Evolutionary conservation across 2,329 filamentous ascomycete genomes (phyloP), one percentile per base, ranked within the genome.

Genomic region (Penicillium sp.): DNA sequence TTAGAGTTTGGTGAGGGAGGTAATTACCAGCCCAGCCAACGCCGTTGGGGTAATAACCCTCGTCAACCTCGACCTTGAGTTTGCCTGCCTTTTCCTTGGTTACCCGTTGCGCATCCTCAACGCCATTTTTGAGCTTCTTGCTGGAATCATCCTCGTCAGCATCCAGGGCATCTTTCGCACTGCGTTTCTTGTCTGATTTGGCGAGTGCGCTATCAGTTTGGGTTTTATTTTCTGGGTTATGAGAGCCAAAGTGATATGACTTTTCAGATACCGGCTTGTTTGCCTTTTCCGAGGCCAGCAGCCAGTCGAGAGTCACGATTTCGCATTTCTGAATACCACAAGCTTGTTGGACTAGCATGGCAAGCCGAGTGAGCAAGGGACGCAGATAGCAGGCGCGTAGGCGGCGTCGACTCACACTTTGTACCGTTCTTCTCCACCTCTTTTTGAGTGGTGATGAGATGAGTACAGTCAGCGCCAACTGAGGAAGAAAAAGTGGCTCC

Each of bases 241-340:
- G 58, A 3, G 66, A 31, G 6, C 59, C 61, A 19, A 82, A 64
- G 2, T 77, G 57, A 62, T 81, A 82, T 0, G 71, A 61, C 15
- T 75, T 73, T 58, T 80, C 79, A 8, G 78, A 67, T 8, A 82
- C 69, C 35, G 76, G 80, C 11, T 76, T 71, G 50, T 78, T 78
- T 17, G 76, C 73, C 15, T 76, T 64, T 44, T 84, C 76, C 23
- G 83, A 87, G n/a, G 88, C 83, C 2, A 84, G 65, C 5, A 91
- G 78, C 90, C 90, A 92, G 15, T 84, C 76, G 0, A 88, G 73
- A 9, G 76, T 80, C 29, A 92, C 83, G 50, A 91, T 81, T 3
- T 81, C 81, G 13, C 90, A 75, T 21, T 73, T 78, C 38, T 82
- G 78, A 13, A 78, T 67, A 9, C 78, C 72, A 5, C 82, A 85